Conservation (phyloP, 768 basidiomycete genomes). For the Leucosporidium scottii region DNA sequence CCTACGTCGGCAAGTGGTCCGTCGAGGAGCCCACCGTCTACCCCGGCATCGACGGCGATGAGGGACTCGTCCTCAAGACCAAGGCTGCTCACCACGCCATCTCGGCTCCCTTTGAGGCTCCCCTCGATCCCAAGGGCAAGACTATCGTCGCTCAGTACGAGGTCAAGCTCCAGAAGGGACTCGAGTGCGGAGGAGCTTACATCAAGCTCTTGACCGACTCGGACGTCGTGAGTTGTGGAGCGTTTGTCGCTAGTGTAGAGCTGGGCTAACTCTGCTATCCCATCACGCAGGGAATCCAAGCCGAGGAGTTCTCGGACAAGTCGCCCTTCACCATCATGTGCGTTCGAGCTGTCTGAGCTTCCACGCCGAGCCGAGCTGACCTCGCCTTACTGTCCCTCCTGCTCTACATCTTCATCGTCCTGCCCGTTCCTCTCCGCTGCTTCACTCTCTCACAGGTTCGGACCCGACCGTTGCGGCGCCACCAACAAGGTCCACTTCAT, state of each 20-base stretch:
- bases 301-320: slow-evolving; percentile 86
- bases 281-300: slow-evolving; percentile 78
- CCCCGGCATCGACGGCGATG: slow-evolving; percentile 73
- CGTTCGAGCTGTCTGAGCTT: background rate
- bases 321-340: slow-evolving; percentile 57
- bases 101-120: slow-evolving; percentile 73
- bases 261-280: background rate
- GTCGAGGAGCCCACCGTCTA: slow-evolving; percentile 74
- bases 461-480: slow-evolving; percentile 62
- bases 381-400: background rate
- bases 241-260: background rate
- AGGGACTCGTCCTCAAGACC: slow-evolving; percentile 60
- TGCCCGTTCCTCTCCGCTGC: background rate
- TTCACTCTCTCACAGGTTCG: slow-evolving; percentile 61
- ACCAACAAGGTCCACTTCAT: slow-evolving; percentile 87
- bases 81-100: slow-evolving; percentile 93
- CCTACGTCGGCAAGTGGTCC: slow-evolving; percentile 94
- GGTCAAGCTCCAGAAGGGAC: slow-evolving; percentile 96
- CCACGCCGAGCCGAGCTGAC: background rate
- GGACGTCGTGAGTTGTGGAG: slow-evolving; percentile 39
- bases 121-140: slow-evolving; percentile 69
- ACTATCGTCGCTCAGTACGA: slow-evolving; percentile 96
- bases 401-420: too few species aligned
- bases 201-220: slow-evolving; percentile 70
- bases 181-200: slow-evolving; percentile 98